A percentile compares a stretch with the other conserved stretches of the same genome.
These are phyloP conservation scores for Solanum aculeatissimum DNA, from an alignment of 305 asterid genomes.

Conservation along the genomic window DNA sequence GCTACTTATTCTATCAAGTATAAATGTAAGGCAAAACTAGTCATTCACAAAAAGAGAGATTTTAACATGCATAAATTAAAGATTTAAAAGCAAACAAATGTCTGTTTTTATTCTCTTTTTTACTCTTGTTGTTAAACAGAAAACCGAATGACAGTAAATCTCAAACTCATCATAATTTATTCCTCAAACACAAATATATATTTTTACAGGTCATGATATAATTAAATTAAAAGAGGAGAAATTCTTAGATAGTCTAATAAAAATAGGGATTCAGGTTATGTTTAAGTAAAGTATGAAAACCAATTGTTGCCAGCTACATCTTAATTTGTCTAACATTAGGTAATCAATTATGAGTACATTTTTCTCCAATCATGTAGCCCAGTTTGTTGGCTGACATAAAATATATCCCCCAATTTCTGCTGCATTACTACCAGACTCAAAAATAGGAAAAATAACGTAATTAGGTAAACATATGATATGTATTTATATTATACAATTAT, in stretches of 20 bases:
- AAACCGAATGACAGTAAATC: background rate
- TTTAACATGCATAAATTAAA: too few species aligned
- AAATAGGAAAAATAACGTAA: too few species aligned
- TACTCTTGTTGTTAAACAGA: background rate
- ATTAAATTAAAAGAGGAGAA: background rate
- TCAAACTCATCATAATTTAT: background rate
- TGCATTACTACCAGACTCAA: too few species aligned
- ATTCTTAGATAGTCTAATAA: background rate
- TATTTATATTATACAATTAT: too few species aligned
- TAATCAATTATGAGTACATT: background rate
- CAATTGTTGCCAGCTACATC: background rate
- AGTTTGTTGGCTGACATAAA: background rate
- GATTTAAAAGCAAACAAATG: too few species aligned
- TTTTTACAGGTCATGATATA: background rate
- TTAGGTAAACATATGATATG: too few species aligned
- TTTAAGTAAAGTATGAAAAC: background rate
- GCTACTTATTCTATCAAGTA: too few species aligned
- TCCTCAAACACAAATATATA: background rate
- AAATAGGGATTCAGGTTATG: background rate
- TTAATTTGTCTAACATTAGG: background rate
- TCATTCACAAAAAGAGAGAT: too few species aligned
- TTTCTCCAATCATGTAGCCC: background rate
- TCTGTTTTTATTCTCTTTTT: background rate
- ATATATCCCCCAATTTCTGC: background rate
- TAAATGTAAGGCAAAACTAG: too few species aligned